Evolutionary conservation across 345 rosid species (phyloP).

Genomic region (Moringa oleifera): DNA sequence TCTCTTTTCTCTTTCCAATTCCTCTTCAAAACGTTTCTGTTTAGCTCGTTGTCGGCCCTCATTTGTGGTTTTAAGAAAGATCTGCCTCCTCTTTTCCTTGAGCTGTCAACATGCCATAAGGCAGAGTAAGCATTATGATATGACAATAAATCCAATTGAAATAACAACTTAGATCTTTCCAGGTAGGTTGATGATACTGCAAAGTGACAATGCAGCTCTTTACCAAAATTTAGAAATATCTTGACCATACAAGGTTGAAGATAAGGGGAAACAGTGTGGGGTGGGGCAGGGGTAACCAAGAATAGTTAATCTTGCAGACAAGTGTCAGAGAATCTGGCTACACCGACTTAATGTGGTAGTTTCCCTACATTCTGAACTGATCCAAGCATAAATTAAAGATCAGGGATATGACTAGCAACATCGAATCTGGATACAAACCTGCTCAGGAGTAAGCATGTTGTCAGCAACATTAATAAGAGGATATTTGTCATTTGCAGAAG

Average conservation of each 20-base stretch:
- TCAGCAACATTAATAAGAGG: conserved; percentile 75
- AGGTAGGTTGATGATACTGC: too few relatives aligned
- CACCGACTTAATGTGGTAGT: too few relatives aligned
- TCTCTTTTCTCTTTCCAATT: conserved; percentile 68
- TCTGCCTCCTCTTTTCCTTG: conserved; percentile 77
- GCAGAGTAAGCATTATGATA: neutral
- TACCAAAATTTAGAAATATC: too few relatives aligned
- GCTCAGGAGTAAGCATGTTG: conserved; percentile 70
- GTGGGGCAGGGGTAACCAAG: neutral
- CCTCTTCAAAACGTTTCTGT: conserved; percentile 83
- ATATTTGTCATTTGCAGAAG: conserved; percentile 53
- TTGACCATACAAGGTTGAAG: neutral
- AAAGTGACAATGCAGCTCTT: neutral
- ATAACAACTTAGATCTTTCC: neutral
- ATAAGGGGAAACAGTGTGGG: neutral
- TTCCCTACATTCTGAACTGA: too few relatives aligned
- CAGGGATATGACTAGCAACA: too few relatives aligned
- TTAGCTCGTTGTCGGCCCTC: conserved; percentile 91
- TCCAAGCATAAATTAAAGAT: too few relatives aligned
- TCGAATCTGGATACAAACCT: conserved; percentile 44
- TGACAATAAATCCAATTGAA: neutral
- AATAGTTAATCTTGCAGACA: too few relatives aligned
- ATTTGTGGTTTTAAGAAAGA: conserved; percentile 80
- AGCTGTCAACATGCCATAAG: conserved; percentile 38
- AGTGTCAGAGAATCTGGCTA: too few relatives aligned